Evolutionary conservation across 2,329 filamentous ascomycete genomes (phyloP).

Genomic region (Diaporthe longicolla): DNA sequence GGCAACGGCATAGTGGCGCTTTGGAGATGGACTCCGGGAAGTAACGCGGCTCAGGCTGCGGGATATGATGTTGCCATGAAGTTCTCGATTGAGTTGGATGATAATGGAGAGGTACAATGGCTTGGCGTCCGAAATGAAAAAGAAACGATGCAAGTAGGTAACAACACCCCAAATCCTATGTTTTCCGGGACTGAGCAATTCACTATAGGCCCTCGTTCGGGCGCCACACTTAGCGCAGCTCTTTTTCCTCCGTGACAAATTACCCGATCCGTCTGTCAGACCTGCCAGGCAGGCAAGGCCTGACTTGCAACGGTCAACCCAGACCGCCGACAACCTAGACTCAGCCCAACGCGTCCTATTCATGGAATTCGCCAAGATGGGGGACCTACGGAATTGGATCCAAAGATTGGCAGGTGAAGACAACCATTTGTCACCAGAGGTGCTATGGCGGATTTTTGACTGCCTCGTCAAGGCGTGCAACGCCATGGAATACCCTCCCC

Average conservation of each 20-base stretch:
- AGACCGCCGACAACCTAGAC: background rate
- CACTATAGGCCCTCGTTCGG: background rate
- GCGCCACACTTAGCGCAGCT: conserved; percentile 30
- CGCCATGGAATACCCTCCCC: conserved; percentile 43
- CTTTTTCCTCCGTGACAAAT: background rate
- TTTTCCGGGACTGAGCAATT: no score
- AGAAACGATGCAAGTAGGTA: background rate
- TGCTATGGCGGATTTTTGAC: conserved; percentile 42
- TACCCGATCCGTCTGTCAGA: no score
- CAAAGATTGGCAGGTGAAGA: background rate
- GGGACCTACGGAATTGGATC: background rate
- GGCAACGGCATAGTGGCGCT: background rate
- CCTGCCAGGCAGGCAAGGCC: background rate
- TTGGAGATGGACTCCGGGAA: background rate
- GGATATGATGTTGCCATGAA: background rate
- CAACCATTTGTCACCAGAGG: conserved; percentile 6
- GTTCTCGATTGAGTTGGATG: background rate
- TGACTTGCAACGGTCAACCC: background rate
- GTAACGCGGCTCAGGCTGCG: background rate
- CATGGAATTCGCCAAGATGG: conserved; percentile 31
- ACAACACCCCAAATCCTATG: fast-evolving
- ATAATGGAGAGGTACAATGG: fast-evolving
- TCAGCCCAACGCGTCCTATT: background rate
- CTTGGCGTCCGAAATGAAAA: background rate
- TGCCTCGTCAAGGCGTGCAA: conserved; percentile 44